phyloP scores from a whole-genome alignment of 2,329 filamentous ascomycete species.

The Phialophora tarda region DNA sequence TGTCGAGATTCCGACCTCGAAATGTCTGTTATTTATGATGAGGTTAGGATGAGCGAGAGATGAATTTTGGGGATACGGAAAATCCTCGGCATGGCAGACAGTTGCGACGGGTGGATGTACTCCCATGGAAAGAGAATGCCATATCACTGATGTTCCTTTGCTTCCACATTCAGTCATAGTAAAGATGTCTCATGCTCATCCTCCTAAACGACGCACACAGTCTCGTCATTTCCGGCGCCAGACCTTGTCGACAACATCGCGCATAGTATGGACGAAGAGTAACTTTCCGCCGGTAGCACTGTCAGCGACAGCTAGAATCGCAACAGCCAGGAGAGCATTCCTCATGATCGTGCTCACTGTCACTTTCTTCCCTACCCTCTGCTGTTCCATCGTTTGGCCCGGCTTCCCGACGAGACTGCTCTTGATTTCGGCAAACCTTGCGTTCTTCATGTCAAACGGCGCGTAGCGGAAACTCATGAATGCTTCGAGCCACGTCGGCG shows the following conservation, averaged over 20 bases:
- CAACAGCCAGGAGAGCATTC: constrained; percentile 1
- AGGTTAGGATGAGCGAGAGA: neutral
- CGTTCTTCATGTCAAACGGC: constrained; percentile 36
- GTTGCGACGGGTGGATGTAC: neutral
- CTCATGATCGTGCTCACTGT: neutral
- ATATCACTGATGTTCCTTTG: too few species aligned
- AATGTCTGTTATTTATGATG: neutral
- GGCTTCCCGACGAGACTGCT: constrained; percentile 18
- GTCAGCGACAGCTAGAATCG: constrained; percentile 14
- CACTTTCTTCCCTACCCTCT: constrained; percentile 5
- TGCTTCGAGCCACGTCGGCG: constrained; percentile 37
- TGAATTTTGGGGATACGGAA: neutral
- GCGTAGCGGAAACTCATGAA: constrained; percentile 38
- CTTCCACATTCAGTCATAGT: too few species aligned
- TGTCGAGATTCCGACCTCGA: too few species aligned
- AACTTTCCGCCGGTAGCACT: constrained; percentile 12
- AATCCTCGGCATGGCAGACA: neutral
- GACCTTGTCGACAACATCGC: constrained; percentile 12
- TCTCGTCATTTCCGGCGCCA: neutral
- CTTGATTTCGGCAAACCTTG: constrained; percentile 10
- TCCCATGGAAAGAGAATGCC: neutral
- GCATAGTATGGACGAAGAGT: constrained; percentile 17
- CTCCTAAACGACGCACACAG: too few species aligned
- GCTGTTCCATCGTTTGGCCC: constrained; percentile 18
- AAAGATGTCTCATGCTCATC: too few species aligned